Base-by-base conservation (phyloP, 768 basidiomycete genomes). In the Phylloporus rhodoxanthus region DNA sequence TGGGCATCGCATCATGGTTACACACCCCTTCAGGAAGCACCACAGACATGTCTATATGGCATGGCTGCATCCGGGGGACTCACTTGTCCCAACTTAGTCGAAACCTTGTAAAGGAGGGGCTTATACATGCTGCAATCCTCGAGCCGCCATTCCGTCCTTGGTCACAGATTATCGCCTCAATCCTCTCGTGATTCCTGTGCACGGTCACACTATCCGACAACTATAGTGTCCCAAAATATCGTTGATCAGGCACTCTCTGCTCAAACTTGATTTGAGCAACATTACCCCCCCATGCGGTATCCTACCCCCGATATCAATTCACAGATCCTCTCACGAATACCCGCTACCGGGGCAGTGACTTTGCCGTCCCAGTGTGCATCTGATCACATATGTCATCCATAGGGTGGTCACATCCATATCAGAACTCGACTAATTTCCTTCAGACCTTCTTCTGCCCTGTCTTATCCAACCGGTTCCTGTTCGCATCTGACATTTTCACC, bases 251-350 rank as follows among this genome's bases (percentile, higher is more conserved):
- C 5, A 58, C 50, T 43, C 14, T 30, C 45, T 8, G 19, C 46
- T 56, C 51, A 30, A 4, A 46, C 47, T 34, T 52, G 45, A 36
- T 50, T 44, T 36, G n/a, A 46, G 20, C n/a, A 30, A 45, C 47
- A 43, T 25, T 19, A 13, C 21, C 2, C 55, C n/a, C 45, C 47
- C 21, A 57, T 57, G 43, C 20, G 38, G 46, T 19, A 42, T 51
- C 44, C 26, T 38, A 58, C 40, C 32, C 42, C 57, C 50, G 29
- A 17, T 39, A 44, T 50, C 41, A 46, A 46, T 56, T 50, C 48
- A 52, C 59, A 51, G 59, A 64, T 64, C 47, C 57, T 61, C 59
- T 62, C 62, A 61, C 62, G 56, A 39, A 38, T n/a, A 20, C 45
- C n/a, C n/a, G 15, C 25, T 21, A 20, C 48, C 41, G 45, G 13